Percentiles rank a stretch among this genome's conserved stretches.
Conservation (phyloP, 805 yeast genomes). For the Gaillardinia entomophila region DNA sequence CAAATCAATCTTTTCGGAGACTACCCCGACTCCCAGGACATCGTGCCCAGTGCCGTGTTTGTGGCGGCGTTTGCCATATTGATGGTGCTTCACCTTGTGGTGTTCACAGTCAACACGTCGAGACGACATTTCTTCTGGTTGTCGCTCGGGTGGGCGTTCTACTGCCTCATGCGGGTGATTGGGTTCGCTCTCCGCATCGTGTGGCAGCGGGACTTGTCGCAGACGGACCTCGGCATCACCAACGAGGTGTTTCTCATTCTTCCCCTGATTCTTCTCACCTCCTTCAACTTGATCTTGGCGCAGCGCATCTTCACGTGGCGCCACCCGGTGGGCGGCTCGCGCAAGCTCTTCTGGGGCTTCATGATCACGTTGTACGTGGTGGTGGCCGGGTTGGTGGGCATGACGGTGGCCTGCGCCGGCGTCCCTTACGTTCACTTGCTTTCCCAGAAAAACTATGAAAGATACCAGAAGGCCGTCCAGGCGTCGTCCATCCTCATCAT, state of each 20-base stretch:
- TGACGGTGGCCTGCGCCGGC: slow-evolving; percentile 62
- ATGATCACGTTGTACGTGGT: slow-evolving; percentile 48
- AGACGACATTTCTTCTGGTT: slow-evolving; percentile 60
- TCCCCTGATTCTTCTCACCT: slow-evolving; percentile 53
- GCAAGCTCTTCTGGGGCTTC: slow-evolving; percentile 41
- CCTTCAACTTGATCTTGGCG: slow-evolving; percentile 59
- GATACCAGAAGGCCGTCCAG: slow-evolving; percentile 50
- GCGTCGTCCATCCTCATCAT: slow-evolving; percentile 31
- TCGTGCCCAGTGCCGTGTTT: slow-evolving; percentile 57
- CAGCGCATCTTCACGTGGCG: slow-evolving; percentile 74
- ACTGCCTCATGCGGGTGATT: slow-evolving; percentile 46
- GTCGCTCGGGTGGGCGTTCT: slow-evolving; percentile 47
- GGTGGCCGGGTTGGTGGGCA: slow-evolving; percentile 54
- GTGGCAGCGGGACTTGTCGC: slow-evolving; percentile 53
- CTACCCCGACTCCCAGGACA: slow-evolving; percentile 49
- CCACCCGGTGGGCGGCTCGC: slow-evolving; percentile 65
- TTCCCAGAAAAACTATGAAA: slow-evolving; percentile 35
- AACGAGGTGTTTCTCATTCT: slow-evolving; percentile 51
- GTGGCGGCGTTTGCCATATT: slow-evolving; percentile 47
- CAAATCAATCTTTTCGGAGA: slow-evolving; percentile 59
- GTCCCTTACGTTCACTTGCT: slow-evolving; percentile 56
- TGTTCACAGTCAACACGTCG: slow-evolving; percentile 42
- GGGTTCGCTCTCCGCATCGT: slow-evolving; percentile 55
- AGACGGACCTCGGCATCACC: slow-evolving; percentile 47
- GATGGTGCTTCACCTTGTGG: slow-evolving; percentile 37